Percentiles rank a stretch among this genome's conserved stretches.
These are phyloP conservation scores for Colletotrichum ledebouriae DNA, from an alignment of 2,329 filamentous ascomycete genomes.

Conservation along the genomic window DNA sequence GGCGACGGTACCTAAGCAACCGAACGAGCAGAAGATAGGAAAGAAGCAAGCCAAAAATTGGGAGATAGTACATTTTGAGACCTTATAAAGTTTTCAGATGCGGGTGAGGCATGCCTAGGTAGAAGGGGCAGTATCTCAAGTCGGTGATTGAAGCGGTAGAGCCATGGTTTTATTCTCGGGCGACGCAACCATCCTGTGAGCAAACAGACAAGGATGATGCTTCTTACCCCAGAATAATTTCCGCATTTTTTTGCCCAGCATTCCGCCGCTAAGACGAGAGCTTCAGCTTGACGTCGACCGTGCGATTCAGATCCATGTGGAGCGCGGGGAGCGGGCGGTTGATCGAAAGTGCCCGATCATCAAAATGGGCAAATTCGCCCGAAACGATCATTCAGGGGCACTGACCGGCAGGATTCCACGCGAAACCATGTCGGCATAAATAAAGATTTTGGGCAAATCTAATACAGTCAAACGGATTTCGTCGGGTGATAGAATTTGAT, in stretches of 20 bases:
- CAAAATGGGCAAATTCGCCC: constrained; percentile 17
- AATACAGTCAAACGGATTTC: background rate
- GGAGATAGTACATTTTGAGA: constrained; percentile 9
- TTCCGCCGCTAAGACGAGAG: background rate
- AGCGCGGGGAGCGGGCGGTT: constrained; percentile 12
- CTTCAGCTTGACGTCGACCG: constrained; percentile 27
- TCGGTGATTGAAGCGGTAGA: background rate
- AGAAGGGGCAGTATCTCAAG: background rate
- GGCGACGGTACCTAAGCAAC: constrained; percentile 22
- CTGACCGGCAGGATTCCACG: background rate
- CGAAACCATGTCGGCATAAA: background rate
- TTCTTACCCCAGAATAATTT: background rate
- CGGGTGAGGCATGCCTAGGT: background rate
- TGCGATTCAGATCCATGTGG: constrained; percentile 20
- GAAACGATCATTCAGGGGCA: background rate
- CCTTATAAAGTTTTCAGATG: fast-evolving
- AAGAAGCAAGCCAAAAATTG: background rate
- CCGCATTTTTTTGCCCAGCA: constrained; percentile 6
- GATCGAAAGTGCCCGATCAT: background rate
- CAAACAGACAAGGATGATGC: background rate
- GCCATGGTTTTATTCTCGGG: constrained; percentile 12
- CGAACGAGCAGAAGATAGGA: constrained; percentile 12
- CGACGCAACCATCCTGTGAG: background rate
- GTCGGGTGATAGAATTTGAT: background rate
- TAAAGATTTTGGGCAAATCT: background rate